These are phyloP conservation scores for Ophiostoma ips DNA, from an alignment of 2,329 filamentous ascomycete genomes.

Conservation along the genomic window DNA sequence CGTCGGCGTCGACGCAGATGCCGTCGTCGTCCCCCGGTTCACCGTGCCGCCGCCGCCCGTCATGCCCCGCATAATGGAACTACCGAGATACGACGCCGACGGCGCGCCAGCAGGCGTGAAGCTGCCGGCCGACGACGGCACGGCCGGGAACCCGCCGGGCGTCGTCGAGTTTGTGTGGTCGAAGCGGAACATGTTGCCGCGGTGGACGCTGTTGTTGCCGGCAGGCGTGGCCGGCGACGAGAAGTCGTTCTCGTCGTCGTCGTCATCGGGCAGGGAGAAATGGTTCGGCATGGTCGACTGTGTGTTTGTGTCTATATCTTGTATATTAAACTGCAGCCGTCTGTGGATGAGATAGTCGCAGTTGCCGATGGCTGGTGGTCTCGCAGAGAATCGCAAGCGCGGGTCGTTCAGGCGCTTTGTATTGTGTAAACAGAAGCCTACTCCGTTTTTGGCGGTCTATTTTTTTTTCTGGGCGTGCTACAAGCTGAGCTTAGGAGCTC, in stretches of 20 bases:
- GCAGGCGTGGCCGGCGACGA: conserved; percentile 12
- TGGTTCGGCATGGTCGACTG: conserved; percentile 11
- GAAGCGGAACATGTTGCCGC: conserved; percentile 23
- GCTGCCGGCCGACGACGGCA: conserved; percentile 37
- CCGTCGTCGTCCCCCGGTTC: background rate
- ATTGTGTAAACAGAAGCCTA: background rate
- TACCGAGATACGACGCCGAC: conserved; percentile 39
- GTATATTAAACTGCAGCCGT: no score
- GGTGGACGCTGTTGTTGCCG: background rate
- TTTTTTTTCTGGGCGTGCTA: conserved; percentile 3
- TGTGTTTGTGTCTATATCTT: background rate
- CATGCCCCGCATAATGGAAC: conserved; percentile 34
- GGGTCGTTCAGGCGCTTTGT: no score
- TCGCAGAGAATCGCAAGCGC: background rate
- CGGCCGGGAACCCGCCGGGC: conserved; percentile 36
- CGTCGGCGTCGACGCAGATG: background rate
- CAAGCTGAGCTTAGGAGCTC: conserved; percentile 7
- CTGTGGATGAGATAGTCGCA: background rate
- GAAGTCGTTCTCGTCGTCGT: conserved; percentile 11
- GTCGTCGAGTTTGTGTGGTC: conserved; percentile 36
- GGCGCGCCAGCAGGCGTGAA: conserved; percentile 44
- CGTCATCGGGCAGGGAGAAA: conserved; percentile 12
- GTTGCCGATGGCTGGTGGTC: background rate
- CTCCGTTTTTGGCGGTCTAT: conserved; percentile 1
- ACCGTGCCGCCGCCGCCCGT: conserved; percentile 6